Conservation (phyloP, 257 asterid species). For the Osmanthus fragrans region DNA sequence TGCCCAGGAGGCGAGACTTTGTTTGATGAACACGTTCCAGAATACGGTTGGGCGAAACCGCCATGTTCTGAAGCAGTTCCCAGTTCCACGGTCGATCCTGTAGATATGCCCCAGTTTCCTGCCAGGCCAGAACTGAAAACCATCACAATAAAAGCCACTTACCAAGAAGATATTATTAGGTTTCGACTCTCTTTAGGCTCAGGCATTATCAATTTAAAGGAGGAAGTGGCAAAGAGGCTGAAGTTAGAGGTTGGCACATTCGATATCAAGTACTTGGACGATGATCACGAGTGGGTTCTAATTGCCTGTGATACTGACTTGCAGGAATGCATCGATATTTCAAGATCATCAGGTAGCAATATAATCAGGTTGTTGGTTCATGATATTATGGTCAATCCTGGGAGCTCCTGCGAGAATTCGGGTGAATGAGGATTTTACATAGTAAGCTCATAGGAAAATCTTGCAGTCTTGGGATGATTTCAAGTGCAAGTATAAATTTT, state of each 20-base stretch:
- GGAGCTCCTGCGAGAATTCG: constrained; percentile 91
- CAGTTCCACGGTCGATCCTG: constrained; percentile 33
- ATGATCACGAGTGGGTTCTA: constrained; percentile 87
- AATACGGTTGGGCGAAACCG: constrained; percentile 61
- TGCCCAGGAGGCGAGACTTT: constrained; percentile 51
- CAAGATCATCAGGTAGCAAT: constrained; percentile 50
- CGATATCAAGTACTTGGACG: constrained; percentile 77
- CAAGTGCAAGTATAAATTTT: constrained; percentile 41
- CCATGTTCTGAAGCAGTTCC: constrained; percentile 31
- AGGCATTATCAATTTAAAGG: constrained; percentile 55
- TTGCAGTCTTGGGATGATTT: constrained; percentile 43
- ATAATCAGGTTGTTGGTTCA: constrained; percentile 65
- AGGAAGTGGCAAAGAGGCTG: constrained; percentile 82
- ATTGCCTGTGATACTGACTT: constrained; percentile 74
- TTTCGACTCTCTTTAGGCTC: constrained; percentile 56
- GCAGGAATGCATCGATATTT: constrained; percentile 65
- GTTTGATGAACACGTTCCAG: constrained; percentile 50
- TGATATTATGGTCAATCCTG: constrained; percentile 59
- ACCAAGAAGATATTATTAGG: constrained; percentile 78
- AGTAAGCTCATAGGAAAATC: constrained; percentile 38
- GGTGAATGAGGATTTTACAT: constrained; percentile 56
- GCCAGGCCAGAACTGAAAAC: constrained; percentile 54
- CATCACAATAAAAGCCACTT: constrained; percentile 77
- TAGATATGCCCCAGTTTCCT: constrained; percentile 41
- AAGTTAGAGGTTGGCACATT: constrained; percentile 74